Percentiles rank a stretch among this genome's conserved stretches.
Evolutionary conservation across 495 filamentous ascomycete species (phyloP).

Genomic region (Alectoria sarmentosa): DNA sequence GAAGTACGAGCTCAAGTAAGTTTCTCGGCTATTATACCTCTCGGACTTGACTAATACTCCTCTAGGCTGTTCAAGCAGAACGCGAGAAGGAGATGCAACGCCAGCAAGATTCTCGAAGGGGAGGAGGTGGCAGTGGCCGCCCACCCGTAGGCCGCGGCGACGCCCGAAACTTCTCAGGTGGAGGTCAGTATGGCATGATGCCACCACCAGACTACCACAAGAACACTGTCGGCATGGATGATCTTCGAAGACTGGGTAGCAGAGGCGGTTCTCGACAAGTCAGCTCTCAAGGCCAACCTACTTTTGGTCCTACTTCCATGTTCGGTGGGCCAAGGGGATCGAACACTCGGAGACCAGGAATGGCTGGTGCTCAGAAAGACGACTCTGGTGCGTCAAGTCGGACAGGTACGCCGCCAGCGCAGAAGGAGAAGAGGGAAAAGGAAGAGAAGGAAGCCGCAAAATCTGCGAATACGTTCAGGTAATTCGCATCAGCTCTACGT

Average conservation of each 20-base stretch:
- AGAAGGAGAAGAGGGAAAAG: conserved; percentile 50
- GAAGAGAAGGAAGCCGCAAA: conserved; percentile 59
- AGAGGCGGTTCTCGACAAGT: conserved; percentile 55
- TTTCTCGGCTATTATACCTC: conserved; percentile 7
- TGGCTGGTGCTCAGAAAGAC: conserved; percentile 64
- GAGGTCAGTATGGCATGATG: conserved; percentile 52
- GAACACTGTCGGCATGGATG: conserved; percentile 82
- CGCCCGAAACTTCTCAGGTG: conserved; percentile 65
- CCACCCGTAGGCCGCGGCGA: conserved; percentile 74
- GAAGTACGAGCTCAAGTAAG: conserved; percentile 81
- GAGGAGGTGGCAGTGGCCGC: conserved; percentile 54
- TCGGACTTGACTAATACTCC: conserved; percentile 20
- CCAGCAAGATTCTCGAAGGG: conserved; percentile 35
- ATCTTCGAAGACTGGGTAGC: conserved; percentile 67
- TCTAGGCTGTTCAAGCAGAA: conserved; percentile 63
- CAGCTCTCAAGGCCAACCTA: conserved; percentile 46
- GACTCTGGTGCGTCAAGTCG: conserved; percentile 80
- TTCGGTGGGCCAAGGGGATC: conserved; percentile 67
- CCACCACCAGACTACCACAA: conserved; percentile 62
- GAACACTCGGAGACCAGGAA: conserved; percentile 73
- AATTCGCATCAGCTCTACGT: conserved; percentile 24
- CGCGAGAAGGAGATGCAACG: conserved; percentile 52
- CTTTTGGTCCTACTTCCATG: conserved; percentile 70
- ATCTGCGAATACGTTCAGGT: conserved; percentile 88
- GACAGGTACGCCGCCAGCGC: conserved; percentile 72